phyloP scores from a whole-genome alignment of 345 rosid species.

The Sisymbrium altissimum region DNA sequence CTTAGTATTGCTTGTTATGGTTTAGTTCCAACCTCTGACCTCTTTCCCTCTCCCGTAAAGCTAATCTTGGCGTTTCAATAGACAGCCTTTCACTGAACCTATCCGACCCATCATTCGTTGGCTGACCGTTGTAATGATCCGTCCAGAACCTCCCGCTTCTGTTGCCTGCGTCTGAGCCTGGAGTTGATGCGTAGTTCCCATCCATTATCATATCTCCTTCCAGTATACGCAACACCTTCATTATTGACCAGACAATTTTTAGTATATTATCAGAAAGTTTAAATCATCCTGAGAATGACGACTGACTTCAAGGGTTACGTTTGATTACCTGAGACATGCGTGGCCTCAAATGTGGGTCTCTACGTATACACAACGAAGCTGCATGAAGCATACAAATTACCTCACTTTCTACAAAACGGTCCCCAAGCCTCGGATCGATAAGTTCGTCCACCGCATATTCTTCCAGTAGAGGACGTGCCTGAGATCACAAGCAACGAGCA shows the following conservation, averaged over 20 bases:
- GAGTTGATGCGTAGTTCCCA: constrained; percentile 58
- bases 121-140: constrained; percentile 58
- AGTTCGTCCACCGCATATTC: constrained; percentile 82
- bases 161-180: constrained; percentile 76
- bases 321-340: constrained; percentile 91
- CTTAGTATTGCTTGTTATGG: constrained; percentile 27
- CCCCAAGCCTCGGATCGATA: constrained; percentile 66
- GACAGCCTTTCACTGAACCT: constrained; percentile 62
- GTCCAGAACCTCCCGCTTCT: constrained; percentile 75
- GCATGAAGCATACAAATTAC: constrained; percentile 96
- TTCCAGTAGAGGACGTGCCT: constrained; percentile 96
- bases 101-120: constrained; percentile 49
- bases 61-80: constrained; percentile 40
- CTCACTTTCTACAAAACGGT: constrained; percentile 65
- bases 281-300: background rate
- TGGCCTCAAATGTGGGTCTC: constrained; percentile 90
- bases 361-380: constrained; percentile 79
- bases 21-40: constrained; percentile 35
- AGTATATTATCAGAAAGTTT: constrained; percentile 4
- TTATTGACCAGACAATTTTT: constrained; percentile 6
- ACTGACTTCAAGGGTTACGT: background rate
- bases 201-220: constrained; percentile 92
- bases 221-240: constrained; percentile 83
- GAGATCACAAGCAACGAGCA: constrained; percentile 8
- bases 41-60: constrained; percentile 43